phyloP scores from a whole-genome alignment of 306 rosid genomes.

The Leucaena leucocephala region DNA sequence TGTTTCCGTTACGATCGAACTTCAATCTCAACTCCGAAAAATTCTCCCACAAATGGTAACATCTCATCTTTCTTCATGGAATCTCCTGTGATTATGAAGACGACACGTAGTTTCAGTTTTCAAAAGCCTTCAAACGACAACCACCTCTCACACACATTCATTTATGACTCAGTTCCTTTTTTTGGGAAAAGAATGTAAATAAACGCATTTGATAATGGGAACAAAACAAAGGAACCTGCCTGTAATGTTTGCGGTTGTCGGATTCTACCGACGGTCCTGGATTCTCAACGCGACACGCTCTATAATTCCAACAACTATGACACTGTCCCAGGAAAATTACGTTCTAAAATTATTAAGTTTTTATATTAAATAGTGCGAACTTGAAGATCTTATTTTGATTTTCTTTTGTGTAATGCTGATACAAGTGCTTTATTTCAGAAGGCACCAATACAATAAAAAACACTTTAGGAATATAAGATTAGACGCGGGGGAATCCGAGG shows the following conservation, averaged over 20 bases:
- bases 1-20: not conserved
- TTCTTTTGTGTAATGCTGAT: not conserved
- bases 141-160: not conserved
- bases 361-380: not conserved
- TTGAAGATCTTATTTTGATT: not conserved
- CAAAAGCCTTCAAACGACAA: not conserved
- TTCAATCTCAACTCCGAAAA: not conserved
- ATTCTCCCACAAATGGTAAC: not conserved
- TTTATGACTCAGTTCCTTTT: not conserved
- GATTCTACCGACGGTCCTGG: conserved; percentile 23
- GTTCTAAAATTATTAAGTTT: no score
- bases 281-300: not conserved
- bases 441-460: not conserved
- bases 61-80: not conserved
- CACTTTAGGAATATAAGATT: no score
- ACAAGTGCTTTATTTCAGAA: not conserved
- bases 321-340: not conserved
- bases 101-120: not conserved
- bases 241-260: not conserved
- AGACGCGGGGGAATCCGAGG: conserved; percentile 11
- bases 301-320: not conserved
- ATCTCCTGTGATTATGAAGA: not conserved
- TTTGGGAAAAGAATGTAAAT: not conserved
- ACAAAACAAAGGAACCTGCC: not conserved
- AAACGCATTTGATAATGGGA: not conserved